Evolutionary conservation across 768 basidiomycete species (phyloP), one percentile per base, ranked within the genome.

Genomic region (Sporobolomyces roseus): DNA sequence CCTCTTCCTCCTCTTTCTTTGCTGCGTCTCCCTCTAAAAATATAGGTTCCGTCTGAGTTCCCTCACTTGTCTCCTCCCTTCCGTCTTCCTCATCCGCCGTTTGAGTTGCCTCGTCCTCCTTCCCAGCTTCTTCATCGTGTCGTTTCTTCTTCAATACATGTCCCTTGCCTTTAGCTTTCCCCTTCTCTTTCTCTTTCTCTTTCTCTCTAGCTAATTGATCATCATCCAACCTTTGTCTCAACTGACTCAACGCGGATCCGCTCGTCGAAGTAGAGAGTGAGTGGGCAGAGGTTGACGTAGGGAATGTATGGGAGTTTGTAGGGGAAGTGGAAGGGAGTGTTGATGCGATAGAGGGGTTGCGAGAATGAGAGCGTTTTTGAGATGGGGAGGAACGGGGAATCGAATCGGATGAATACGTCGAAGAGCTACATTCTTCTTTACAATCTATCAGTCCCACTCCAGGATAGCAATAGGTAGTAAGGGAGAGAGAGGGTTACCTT

Each of bases 201-300:
- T 46, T 21, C 21, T 46, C 45, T 23, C 55, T 8, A 4, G 45
- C 29, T 13, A 23, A 19, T 14, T 21, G 30, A 48, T 60, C 45
- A 43, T 25, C 30, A 46, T 60, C 58, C 12, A 60, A n/a, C 21
- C 23, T 48, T 16, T 60, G 58, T 33, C 58, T 32, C 58, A 60
- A 33, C 8, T 33, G 52, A 33, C 23, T 32, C 36, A 23, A 41
- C 35, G 36, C 6, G 41, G 38, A 17, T 41, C 17, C 38, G 10
- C 17, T 9, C 9, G 10, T 41, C 38, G 38, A 14, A 10, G 51
- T 29, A 52, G 51, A 17, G 51, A 27, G 14, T 8, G 51, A 52
- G 16, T 9, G 32, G 30, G 51, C 23, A 27, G 25, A 29, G 16
- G 51, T 27, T 19, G 32, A 13, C 12, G 21, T 9, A 23, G 30